A percentile compares a stretch with the other conserved stretches of the same genome.
phyloP scores from a whole-genome alignment of 352 stramenopile species.

The Blastocystis sp. region DNA sequence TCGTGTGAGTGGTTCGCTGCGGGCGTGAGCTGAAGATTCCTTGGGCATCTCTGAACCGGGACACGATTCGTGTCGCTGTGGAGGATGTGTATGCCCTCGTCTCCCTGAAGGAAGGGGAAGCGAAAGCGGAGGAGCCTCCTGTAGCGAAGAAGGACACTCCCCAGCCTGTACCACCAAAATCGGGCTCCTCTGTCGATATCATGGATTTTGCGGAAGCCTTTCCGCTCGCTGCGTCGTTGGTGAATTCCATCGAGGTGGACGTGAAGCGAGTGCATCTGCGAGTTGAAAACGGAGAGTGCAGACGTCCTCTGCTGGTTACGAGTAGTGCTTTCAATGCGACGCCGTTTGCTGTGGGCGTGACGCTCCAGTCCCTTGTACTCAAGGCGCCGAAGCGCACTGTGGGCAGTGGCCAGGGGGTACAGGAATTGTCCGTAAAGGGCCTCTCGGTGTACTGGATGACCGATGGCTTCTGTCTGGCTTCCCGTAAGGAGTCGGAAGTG shows the following conservation, averaged over 20 bases:
- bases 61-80: constrained; percentile 49
- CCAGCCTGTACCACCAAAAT: neutral
- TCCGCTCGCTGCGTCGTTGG: constrained; percentile 15
- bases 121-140: too few relatives aligned
- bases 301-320: too few relatives aligned
- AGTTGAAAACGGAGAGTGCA: neutral
- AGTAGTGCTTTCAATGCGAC: constrained; percentile 9
- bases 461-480: too few relatives aligned
- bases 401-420: neutral
- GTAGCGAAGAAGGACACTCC: neutral
- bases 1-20: neutral
- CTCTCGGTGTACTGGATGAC: constrained; percentile 26
- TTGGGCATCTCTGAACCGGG: constrained; percentile 28
- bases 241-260: constrained; percentile 46
- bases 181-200: neutral
- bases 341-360: constrained; percentile 31
- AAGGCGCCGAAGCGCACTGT: neutral
- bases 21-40: constrained; percentile 24
- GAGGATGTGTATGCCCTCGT: constrained; percentile 57
- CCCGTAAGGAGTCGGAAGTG: too few relatives aligned
- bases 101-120: constrained; percentile 9
- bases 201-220: constrained; percentile 51
- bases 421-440: constrained; percentile 37
- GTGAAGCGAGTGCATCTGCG: constrained; percentile 47
- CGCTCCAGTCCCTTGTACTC: constrained; percentile 16